Base-by-base conservation (phyloP, 106 monocot species). In the Allium sativum region DNA sequence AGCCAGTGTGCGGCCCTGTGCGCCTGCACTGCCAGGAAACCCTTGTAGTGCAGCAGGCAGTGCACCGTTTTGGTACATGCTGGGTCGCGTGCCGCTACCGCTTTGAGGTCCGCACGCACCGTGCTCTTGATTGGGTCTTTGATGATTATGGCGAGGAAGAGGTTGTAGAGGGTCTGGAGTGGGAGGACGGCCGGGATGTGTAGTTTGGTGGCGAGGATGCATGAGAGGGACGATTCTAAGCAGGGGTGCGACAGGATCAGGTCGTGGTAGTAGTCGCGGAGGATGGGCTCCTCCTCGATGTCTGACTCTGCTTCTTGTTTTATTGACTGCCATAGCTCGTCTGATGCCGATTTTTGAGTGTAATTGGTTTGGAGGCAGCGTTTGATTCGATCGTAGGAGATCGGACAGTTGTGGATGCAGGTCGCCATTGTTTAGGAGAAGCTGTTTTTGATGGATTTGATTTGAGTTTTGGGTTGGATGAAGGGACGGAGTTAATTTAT, bases 181-280 rank as follows among this genome's bases (percentile, higher is more conserved):
- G 81, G 56, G 42, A 90, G 31, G 20, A 59, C 48, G 45, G 44
- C 18, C 11, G 66, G 65, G 31, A 72, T 18, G 61, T 67, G 55
- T 7, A 95, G 68, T 48, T 95, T 95, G 40, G 11, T 6, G 6
- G 87, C 81, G 10, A 96, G 81, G 59, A 71, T 66, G 16, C 68
- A 17, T 0, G 90, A 79, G 18, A 96, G 84, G 10, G 95, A 78
- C 42, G 72, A 65, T 64, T 95, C 90, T 21, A 90, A 75, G 60
- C 76, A 79, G 19, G 57, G 10, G 59, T 79, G 87, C 12, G 68
- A 76, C 44, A 95, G 79, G 55, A 95, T 59, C 12, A 77, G 40
- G 53, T 73, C 58, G 44, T 21, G 48, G 77, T 90, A 90, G 64
- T 72, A 82, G 10, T 44, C 53, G 0, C 8, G 48, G 9, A 96